phyloP scores from a whole-genome alignment of 805 yeast species.

The Yamadazyma philogaea region DNA sequence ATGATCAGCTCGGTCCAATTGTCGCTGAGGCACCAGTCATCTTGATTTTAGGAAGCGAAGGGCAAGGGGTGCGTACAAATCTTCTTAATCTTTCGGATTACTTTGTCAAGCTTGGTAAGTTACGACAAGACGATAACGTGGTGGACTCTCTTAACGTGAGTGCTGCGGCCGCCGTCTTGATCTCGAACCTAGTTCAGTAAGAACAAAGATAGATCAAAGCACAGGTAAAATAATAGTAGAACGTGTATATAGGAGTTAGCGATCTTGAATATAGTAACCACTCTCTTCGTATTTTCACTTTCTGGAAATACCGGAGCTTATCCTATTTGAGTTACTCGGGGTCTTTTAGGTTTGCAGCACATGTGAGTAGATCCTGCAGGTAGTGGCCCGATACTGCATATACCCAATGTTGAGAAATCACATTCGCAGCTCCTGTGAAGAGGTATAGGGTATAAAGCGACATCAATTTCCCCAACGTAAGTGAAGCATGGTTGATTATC shows the following conservation, averaged over 20 bases:
- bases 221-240: not conserved
- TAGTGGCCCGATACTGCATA: not conserved
- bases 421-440: slow-evolving; percentile 2
- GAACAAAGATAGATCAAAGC: no score
- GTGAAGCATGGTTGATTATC: slow-evolving; percentile 36
- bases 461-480: not conserved
- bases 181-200: slow-evolving; percentile 21
- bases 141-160: slow-evolving; percentile 87
- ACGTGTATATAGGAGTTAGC: not conserved
- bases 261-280: not conserved
- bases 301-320: no score
- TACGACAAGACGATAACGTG: slow-evolving; percentile 25
- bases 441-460: not conserved
- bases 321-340: no score
- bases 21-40: slow-evolving; percentile 55
- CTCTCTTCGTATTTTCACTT: no score
- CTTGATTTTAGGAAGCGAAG: slow-evolving; percentile 82
- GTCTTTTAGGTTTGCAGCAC: not conserved
- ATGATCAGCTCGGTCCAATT: slow-evolving; percentile 43
- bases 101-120: slow-evolving; percentile 40
- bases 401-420: slow-evolving; percentile 2
- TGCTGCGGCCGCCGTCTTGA: slow-evolving; percentile 77
- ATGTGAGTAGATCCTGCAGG: not conserved
- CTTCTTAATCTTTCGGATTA: slow-evolving; percentile 57
- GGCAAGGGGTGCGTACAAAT: slow-evolving; percentile 72